Conservation (phyloP, 2,329 filamentous ascomycete species). For the Pyricularia sp. region DNA sequence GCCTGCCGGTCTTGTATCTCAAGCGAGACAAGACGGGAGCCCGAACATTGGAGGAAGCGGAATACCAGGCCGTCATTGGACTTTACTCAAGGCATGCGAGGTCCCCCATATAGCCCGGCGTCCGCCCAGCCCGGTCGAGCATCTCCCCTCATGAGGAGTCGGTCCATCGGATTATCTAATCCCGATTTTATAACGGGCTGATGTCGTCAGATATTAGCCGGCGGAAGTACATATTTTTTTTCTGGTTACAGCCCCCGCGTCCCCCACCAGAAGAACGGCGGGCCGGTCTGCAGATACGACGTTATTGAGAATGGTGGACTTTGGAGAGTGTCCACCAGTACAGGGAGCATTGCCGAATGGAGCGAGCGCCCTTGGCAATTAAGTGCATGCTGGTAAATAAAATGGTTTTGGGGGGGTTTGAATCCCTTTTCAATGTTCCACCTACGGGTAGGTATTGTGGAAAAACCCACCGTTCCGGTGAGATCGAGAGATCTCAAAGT, state of each 20-base stretch:
- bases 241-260: neutral
- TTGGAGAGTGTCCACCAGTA: no score
- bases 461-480: no score
- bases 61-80: neutral
- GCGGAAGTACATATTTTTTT: neutral
- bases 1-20: neutral
- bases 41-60: neutral
- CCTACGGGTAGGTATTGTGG: no score
- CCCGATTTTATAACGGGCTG: neutral
- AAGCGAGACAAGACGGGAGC: neutral
- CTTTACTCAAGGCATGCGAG: neutral
- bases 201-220: neutral
- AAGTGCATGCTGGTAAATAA: no score
- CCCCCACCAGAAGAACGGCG: neutral
- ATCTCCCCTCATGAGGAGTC: neutral
- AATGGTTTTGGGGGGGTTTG: no score
- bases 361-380: no score
- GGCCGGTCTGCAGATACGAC: neutral
- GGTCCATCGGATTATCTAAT: neutral
- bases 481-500: no score
- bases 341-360: no score
- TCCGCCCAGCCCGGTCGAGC: neutral
- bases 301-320: no score
- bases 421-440: no score
- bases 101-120: neutral